Base-by-base conservation (phyloP, 2,329 filamentous ascomycete genomes). In the Diaporthe sp. region DNA sequence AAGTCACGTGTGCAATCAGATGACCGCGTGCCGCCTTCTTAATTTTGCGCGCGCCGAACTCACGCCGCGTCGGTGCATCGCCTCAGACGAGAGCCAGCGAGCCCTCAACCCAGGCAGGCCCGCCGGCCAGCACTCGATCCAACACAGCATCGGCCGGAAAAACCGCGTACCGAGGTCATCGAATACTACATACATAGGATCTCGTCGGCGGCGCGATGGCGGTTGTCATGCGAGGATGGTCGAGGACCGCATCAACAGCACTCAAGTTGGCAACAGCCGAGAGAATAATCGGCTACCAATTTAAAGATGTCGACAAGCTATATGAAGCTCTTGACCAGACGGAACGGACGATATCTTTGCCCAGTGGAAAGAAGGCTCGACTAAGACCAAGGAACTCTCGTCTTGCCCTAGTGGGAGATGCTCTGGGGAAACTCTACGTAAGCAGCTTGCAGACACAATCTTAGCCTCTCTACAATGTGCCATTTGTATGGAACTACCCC, bases 261-360 rank as follows among this genome's bases (percentile, higher is more conserved):
- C 3, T 39, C 27, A 74, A 73, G 74, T 39, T 75, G 44, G 74
- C 53, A 25, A 71, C 39, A 27, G 72, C 68, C 12, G 71, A 75
- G 68, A 47, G 61, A 8, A 72, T 75, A 37, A 42, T 75, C n/a
- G 74, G 72, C 68, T 75, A 75, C 12, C 76, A 79, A 25, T 79
- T 78, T 39, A 82, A 79, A 47, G 72, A 79, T 58, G 76, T 81
- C 42, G 76, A 80, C 15, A 77, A 81, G 9, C 80, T 81, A 10
- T 78, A 78, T 32, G 77, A 73, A 37, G 80, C 80, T 42, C 70
- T 82, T 25, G 77, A 79, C 32, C 30, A 59, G 70, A 78, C 37
- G 13, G 53, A 15, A 50, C 17, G 5, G 13, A 10, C 1, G 0
- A 10, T 22, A 1, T 19, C 5, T 17, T 55, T n/a, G 15, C 9